phyloP scores from a whole-genome alignment of 139 green algal species.

The Pseudopediastrum boryanum region DNA sequence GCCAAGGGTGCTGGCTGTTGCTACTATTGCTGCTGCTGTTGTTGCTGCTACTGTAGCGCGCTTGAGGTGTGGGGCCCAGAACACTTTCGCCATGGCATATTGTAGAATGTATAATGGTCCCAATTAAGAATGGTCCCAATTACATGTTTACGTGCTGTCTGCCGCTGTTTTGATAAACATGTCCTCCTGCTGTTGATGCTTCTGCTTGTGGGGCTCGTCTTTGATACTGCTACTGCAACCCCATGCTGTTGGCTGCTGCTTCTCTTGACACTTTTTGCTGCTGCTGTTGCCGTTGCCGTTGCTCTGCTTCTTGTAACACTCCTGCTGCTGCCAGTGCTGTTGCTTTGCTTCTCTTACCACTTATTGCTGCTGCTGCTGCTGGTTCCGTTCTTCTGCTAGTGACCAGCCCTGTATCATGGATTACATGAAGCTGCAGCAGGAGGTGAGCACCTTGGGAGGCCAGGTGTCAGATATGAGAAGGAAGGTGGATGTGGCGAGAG shows the following conservation, averaged over 20 bases:
- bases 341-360: not conserved
- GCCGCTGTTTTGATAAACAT: not conserved
- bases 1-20: no score
- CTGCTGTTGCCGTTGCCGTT: no score
- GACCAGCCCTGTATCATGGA: conserved; percentile 83
- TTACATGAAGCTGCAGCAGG: conserved; percentile 83
- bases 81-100: not conserved
- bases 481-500: no score
- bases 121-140: not conserved
- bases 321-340: not conserved
- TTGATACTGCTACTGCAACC: not conserved
- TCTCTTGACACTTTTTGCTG: not conserved
- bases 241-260: not conserved
- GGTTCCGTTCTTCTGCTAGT: conserved; percentile 17
- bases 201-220: not conserved
- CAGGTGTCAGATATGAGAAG: no score
- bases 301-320: not conserved
- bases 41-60: no score
- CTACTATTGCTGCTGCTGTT: no score
- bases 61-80: no score
- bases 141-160: not conserved
- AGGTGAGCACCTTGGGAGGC: no score
- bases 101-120: not conserved
- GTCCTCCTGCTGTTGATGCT: not conserved
- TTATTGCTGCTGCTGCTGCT: not conserved